Conservation (phyloP, 1,284 basidiomycete genomes). For the Melampsora abietis-canadensis region DNA sequence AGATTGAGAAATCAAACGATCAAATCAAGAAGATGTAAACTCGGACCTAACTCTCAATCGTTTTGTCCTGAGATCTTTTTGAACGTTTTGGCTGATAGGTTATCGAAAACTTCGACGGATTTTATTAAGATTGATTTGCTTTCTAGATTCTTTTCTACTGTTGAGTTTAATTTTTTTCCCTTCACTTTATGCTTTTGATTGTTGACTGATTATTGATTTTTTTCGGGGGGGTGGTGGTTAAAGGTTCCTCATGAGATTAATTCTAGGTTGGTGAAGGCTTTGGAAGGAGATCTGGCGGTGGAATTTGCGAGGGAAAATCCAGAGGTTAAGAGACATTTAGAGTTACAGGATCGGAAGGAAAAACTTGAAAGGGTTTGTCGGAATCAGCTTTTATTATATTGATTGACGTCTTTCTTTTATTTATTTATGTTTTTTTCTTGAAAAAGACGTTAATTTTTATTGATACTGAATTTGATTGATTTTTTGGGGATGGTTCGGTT, state of each 20-base stretch:
- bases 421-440: neutral
- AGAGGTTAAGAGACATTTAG: conserved; percentile 75
- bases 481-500: neutral
- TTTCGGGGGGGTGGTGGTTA: neutral
- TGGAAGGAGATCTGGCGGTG: conserved; percentile 78
- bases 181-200: conserved; percentile 6
- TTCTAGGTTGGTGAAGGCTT: conserved; percentile 83
- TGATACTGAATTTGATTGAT: neutral
- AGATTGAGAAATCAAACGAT: conserved; percentile 78
- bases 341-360: conserved; percentile 92
- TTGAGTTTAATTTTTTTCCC: neutral
- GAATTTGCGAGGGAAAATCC: conserved; percentile 95
- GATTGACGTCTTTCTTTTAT: too few species aligned
- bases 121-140: conserved; percentile 68
- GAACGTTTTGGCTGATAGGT: conserved; percentile 91
- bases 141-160: conserved; percentile 8
- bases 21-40: conserved; percentile 79
- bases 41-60: conserved; percentile 77
- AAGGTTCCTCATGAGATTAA: conserved; percentile 97
- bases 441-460: too few species aligned
- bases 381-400: neutral
- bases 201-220: conserved; percentile 10
- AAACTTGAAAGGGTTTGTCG: conserved; percentile 81
- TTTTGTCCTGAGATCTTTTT: conserved; percentile 97
- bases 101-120: conserved; percentile 93